phyloP scores from a whole-genome alignment of 345 rosid genomes.

The Heritiera fomes region DNA sequence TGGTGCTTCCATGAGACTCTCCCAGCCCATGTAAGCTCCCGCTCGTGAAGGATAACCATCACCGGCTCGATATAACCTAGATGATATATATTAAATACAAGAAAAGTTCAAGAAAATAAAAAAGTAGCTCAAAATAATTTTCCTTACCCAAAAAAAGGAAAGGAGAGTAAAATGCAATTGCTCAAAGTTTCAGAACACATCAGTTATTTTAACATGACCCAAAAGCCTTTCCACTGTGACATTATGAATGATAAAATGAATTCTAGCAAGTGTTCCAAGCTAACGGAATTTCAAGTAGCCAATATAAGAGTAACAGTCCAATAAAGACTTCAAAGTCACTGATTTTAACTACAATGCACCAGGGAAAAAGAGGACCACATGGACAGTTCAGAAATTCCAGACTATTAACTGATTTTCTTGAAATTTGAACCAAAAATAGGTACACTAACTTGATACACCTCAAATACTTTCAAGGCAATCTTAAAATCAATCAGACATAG shows the following conservation, averaged over 20 bases:
- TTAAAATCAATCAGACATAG: slow-evolving; percentile 5
- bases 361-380: too few relatives aligned
- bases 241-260: slow-evolving; percentile 3
- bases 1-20: slow-evolving; percentile 87
- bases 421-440: neutral
- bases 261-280: neutral
- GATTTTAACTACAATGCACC: slow-evolving; percentile 11
- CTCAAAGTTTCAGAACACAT: neutral
- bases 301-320: neutral
- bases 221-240: neutral
- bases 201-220: neutral
- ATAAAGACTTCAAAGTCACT: neutral
- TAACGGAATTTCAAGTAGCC: neutral
- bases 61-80: slow-evolving; percentile 96
- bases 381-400: neutral
- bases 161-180: neutral
- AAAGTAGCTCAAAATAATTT: slow-evolving; percentile 11
- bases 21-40: slow-evolving; percentile 96
- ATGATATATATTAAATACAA: slow-evolving; percentile 32
- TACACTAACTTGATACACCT: neutral
- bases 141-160: too few relatives aligned
- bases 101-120: slow-evolving; percentile 24
- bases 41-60: slow-evolving; percentile 93
- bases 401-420: neutral
- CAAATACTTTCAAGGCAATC: slow-evolving; percentile 3